Evolutionary conservation across 2,329 filamentous ascomycete genomes (phyloP).

Genomic region (Fusarium redolens): DNA sequence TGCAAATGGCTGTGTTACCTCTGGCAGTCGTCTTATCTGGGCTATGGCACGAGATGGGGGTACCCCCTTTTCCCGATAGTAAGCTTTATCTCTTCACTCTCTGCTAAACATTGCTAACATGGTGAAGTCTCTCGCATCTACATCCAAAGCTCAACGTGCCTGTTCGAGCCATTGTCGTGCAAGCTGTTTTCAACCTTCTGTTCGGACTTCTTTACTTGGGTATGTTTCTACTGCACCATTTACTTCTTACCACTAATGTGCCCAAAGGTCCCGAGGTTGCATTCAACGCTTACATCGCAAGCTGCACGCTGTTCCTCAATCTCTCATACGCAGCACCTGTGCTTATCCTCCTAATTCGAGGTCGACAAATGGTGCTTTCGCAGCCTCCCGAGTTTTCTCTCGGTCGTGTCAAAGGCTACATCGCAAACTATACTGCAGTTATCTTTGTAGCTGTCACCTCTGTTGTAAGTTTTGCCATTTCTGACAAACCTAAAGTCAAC

Average conservation of each 20-base stretch:
- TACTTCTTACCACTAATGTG: background rate
- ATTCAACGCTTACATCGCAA: conserved; percentile 59
- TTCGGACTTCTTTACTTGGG: conserved; percentile 59
- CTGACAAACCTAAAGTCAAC: background rate
- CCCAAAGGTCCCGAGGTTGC: conserved; percentile 54
- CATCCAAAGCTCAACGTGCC: conserved; percentile 55
- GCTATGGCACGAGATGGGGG: conserved; percentile 60
- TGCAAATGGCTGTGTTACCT: conserved; percentile 57
- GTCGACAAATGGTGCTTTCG: conserved; percentile 47
- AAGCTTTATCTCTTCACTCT: background rate
- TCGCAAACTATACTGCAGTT: conserved; percentile 48
- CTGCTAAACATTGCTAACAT: background rate
- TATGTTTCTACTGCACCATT: background rate
- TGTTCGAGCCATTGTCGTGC: conserved; percentile 53
- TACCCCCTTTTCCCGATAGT: conserved; percentile 47
- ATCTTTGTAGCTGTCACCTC: conserved; percentile 55
- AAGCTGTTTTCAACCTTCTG: conserved; percentile 56
- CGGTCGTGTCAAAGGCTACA: conserved; percentile 43
- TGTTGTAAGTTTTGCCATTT: conserved; percentile 41
- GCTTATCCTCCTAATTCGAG: conserved; percentile 51
- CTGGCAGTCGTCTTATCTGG: conserved; percentile 56
- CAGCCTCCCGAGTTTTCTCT: conserved; percentile 48
- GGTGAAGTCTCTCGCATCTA: conserved; percentile 48
- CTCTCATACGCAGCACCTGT: conserved; percentile 59
- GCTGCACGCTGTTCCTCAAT: conserved; percentile 59